Base-by-base conservation (phyloP, 2,329 filamentous ascomycete species). In the Albifimbria verrucaria region DNA sequence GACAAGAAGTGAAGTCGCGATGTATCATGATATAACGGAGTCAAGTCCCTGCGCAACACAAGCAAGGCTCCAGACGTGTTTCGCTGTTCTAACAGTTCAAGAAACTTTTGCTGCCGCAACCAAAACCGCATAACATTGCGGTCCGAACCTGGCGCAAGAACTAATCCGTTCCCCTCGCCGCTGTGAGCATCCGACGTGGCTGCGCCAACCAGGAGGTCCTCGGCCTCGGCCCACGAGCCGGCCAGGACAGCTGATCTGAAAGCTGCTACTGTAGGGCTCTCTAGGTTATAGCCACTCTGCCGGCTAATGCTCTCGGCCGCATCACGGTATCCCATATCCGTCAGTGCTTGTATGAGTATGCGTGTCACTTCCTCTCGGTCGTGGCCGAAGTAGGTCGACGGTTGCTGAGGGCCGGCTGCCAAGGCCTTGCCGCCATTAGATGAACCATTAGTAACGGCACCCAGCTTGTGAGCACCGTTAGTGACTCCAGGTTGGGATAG, bases 311-410 rank as follows among this genome's bases (percentile, higher is more conserved):
- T 85, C 44, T 83, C 79, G 22, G 94, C 93, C 12, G 93, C 89
- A 12, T 78, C 77, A 54, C 85, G 78, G 66, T 97, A 97, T 2
- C 94, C 94, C 74, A 99, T 80, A 68, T 97, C 93, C 22, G 86
- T 83, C 58, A 99, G 74, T 32, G 92, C 89, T 71, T 99, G 94
- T 64, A 99, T 94, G 62, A 99, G 73, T 58, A 97, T 88, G 51
- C 94, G 81, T 5, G 93, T 96, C 44, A 97, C 88, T 74, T 99
- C 93, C 76, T 96, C 92, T 67, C 91, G 85, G 66, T 94, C 85
- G 67, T 97, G 93, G 18, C 92, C 92, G 65, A 86, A 88, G 69
- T 95, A 97, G 24, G 68, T 71, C 44, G 61, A 48, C 2, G 63
- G 57, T 12, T 55, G 58, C 26, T 55, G 55, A 20, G 51, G 55